Evolutionary conservation across 192 early-diverging fungal genomes (phyloP), one percentile per base, ranked within the genome.

Genomic region (Coemansia guatemalensis): DNA sequence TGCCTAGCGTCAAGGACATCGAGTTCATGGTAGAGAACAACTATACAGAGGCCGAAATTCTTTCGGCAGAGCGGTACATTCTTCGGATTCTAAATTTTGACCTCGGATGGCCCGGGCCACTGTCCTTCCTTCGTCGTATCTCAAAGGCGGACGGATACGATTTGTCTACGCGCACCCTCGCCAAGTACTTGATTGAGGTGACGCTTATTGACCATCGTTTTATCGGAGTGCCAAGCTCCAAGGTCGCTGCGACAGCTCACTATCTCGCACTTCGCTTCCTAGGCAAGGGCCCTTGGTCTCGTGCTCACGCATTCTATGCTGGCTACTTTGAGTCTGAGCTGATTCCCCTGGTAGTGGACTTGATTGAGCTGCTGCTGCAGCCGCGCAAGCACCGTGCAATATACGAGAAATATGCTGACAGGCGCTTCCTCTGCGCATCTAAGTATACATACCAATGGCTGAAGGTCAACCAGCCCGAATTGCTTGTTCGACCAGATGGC

Each of bases 241-340:
- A 79, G 61, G 62, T 79, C 0, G 86, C 82, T 0, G 83, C 85
- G 0, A 59, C 74, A 12, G 71, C 80, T 7, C 78, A 82, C 39
- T 75, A 75, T 39, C 55, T 84, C 12, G 62, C 85, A 4, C 56
- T 73, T 48, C 57, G 64, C 3, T 65, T 88, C 32, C 63, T 86
- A 2, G 60, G 56, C 58, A 65, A 77, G 41, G 73, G 71, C 5
- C 53, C 50, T 11, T 86, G 85, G 85, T 60, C 86, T 30, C 67
- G 56, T 1, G 84, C 85, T 39, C 84, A 92, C 23, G 76, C 68
- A 8, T 79, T 83, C 56, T 88, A 86, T 65, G 83, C 90, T 30
- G 90, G 90, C 5, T 94, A 92, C 78, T 71, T 78, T 35, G 88
- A 88, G 64, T 64, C 64, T 17, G 83, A 85, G 64, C 64, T 94